These are phyloP conservation scores for Tolypocladium sp. DNA, from an alignment of 2,329 filamentous ascomycete species.

Conservation along the genomic window DNA sequence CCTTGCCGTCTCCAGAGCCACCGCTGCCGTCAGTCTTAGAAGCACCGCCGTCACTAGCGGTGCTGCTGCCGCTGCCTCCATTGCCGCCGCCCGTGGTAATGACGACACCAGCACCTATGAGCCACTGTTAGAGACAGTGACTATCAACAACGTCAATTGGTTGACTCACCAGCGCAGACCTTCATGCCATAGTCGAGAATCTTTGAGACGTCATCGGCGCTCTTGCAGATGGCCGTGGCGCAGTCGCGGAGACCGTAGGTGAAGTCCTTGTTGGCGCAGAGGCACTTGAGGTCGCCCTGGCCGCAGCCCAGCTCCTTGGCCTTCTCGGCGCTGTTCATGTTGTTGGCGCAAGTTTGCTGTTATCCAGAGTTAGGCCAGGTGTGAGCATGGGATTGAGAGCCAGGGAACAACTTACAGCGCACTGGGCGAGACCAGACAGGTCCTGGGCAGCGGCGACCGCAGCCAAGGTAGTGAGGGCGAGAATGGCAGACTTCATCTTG, in stretches of 20 bases:
- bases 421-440: conserved; percentile 32
- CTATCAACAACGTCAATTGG: too few relatives aligned
- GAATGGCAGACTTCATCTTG: conserved; percentile 43
- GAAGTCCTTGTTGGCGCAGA: conserved; percentile 39
- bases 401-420: conserved; percentile 40
- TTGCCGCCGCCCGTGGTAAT: conserved; percentile 14
- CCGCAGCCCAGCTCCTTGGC: conserved; percentile 35
- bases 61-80: conserved; percentile 1
- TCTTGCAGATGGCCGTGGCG: conserved; percentile 31
- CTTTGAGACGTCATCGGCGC: conserved; percentile 19
- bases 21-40: background rate
- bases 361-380: background rate
- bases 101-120: conserved; percentile 21
- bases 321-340: conserved; percentile 37
- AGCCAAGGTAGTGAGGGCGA: conserved; percentile 32
- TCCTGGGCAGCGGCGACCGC: conserved; percentile 32
- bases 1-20: background rate
- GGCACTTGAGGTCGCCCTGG: conserved; percentile 29
- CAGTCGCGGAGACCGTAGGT: conserved; percentile 43
- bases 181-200: conserved; percentile 29
- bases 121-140: conserved; percentile 8
- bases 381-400: background rate
- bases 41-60: background rate
- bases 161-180: conserved; percentile 27
- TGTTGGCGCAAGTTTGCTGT: conserved; percentile 39